A percentile compares a stretch with the other conserved stretches of the same genome.
Evolutionary conservation across 192 early-diverging fungal genomes (phyloP).

Genomic region (Backusella tarrabulga): DNA sequence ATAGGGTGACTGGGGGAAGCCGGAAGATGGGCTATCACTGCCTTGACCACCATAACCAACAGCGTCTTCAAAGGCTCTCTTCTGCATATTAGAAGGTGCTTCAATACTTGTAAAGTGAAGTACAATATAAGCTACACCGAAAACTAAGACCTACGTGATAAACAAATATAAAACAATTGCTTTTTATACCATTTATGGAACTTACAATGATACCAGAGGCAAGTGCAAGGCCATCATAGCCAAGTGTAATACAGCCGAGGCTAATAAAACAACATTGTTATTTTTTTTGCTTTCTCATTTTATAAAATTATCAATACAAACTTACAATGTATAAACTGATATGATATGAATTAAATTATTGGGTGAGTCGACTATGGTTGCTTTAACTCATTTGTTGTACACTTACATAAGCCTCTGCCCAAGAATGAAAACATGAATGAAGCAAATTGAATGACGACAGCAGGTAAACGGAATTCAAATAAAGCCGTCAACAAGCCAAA

Average conservation of each 20-base stretch:
- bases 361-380: background rate
- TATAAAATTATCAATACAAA: background rate
- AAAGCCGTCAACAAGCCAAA: slow-evolving; percentile 20
- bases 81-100: slow-evolving; percentile 31
- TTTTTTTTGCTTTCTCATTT: background rate
- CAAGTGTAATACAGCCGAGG: slow-evolving; percentile 30
- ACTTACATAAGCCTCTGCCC: slow-evolving; percentile 31
- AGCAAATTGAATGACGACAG: slow-evolving; percentile 13
- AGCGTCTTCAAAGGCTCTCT: slow-evolving; percentile 17
- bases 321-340: slow-evolving; percentile 35
- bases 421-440: slow-evolving; percentile 35
- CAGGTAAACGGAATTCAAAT: slow-evolving; percentile 28
- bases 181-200: background rate
- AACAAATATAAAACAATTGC: background rate
- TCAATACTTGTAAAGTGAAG: slow-evolving; percentile 26
- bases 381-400: background rate
- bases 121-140: slow-evolving; percentile 25
- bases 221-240: slow-evolving; percentile 11
- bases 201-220: slow-evolving; percentile 35
- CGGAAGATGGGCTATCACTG: background rate
- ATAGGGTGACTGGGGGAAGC: background rate
- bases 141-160: slow-evolving; percentile 10
- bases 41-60: background rate
- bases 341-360: background rate
- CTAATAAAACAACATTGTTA: background rate